phyloP scores from a whole-genome alignment of 148 eudicot genomes.

The Chenopodium formosanum region DNA sequence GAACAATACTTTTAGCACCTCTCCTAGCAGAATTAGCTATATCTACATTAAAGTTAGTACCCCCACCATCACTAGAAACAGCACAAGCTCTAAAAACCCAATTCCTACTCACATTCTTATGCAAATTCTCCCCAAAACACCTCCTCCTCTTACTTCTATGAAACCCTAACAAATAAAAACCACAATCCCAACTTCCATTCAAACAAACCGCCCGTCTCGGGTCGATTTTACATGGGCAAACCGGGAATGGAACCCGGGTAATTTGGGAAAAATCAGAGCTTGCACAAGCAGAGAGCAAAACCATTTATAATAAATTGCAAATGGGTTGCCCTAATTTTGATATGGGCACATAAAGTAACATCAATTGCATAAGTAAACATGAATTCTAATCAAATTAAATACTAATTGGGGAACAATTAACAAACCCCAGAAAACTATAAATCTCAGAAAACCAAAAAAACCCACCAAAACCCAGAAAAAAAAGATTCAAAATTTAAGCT shows the following conservation, averaged over 20 bases:
- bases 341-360: constrained; percentile 29
- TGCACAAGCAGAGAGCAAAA: constrained; percentile 28
- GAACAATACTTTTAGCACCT: constrained; percentile 48
- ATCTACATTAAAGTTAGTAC: constrained; percentile 37
- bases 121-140: constrained; percentile 17
- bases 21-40: constrained; percentile 42
- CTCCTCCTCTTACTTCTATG: constrained; percentile 25
- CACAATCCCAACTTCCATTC: constrained; percentile 20
- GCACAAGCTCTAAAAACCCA: constrained; percentile 38
- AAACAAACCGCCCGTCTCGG: not conserved
- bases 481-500: not conserved
- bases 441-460: not conserved
- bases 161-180: constrained; percentile 21
- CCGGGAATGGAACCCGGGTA: constrained; percentile 23
- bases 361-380: constrained; percentile 31
- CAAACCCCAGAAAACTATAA: not conserved
- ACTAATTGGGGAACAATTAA: not conserved
- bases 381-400: constrained; percentile 13
- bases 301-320: constrained; percentile 38
- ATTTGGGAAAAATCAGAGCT: constrained; percentile 26
- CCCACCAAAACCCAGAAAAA: not conserved
- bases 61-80: constrained; percentile 37
- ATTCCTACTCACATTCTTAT: constrained; percentile 13
- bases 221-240: constrained; percentile 35
- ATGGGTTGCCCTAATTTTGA: constrained; percentile 28